Evolutionary conservation across 1,284 basidiomycete species (phyloP).

Genomic region (Fomitopsis schrenkii): DNA sequence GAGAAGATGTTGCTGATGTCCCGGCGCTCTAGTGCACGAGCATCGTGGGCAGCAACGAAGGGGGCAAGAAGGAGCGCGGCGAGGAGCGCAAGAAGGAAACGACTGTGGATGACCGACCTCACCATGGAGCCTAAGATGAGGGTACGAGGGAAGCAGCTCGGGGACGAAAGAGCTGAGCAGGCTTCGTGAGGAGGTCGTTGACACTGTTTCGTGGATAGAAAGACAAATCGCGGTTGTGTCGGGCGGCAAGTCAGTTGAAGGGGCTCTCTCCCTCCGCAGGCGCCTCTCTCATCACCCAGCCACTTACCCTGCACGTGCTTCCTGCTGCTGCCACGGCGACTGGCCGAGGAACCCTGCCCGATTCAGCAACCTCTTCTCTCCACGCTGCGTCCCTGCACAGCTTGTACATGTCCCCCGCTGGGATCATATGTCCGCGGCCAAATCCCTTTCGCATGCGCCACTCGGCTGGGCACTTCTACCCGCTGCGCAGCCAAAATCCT

Average conservation of each 20-base stretch:
- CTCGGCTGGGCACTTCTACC: not conserved
- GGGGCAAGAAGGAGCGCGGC: constrained; percentile 5
- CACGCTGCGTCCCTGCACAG: not conserved
- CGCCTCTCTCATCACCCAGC: not conserved
- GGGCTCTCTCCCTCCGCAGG: not conserved
- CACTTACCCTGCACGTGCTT: not conserved
- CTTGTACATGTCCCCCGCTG: not conserved
- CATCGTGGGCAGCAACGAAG: constrained; percentile 4
- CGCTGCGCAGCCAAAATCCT: too few relatives aligned
- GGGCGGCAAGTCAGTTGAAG: not conserved
- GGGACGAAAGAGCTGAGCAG: not conserved
- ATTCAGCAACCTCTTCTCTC: not conserved
- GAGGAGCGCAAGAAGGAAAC: constrained; percentile 5
- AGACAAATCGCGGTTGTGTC: not conserved
- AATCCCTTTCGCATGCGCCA: not conserved
- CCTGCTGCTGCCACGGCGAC: not conserved
- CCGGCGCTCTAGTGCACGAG: constrained; percentile 2
- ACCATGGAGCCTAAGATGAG: constrained; percentile 8
- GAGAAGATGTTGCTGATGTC: not conserved
- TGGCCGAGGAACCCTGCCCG: not conserved
- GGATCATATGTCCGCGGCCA: not conserved
- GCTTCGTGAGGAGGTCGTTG: constrained; percentile 7
- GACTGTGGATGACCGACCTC: constrained; percentile 3
- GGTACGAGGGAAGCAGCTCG: not conserved
- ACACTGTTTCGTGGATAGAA: not conserved